phyloP scores from a whole-genome alignment of 768 basidiomycete species.

The Boletus speciosus region DNA sequence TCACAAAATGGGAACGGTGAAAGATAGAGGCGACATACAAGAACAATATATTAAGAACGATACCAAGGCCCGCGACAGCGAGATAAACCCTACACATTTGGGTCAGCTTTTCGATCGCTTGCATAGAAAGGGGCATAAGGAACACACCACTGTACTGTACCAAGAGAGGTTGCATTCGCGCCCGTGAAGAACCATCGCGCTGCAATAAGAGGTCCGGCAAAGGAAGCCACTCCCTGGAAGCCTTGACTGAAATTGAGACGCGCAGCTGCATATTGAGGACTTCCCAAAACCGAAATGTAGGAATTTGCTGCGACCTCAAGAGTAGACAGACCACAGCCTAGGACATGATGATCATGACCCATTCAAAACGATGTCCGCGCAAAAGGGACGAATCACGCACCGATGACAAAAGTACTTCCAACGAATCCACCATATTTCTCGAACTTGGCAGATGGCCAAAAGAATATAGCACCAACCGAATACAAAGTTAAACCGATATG shows the following conservation, averaged over 20 bases:
- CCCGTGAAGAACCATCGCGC: conserved; percentile 72
- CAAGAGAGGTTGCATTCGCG: conserved; percentile 55
- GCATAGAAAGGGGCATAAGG: neutral
- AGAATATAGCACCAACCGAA: conserved; percentile 67
- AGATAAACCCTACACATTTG: conserved; percentile 52
- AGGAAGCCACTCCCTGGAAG: conserved; percentile 73
- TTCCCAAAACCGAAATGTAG: conserved; percentile 69
- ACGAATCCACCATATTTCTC: conserved; percentile 70
- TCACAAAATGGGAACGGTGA: neutral
- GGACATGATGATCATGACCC: neutral
- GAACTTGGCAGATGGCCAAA: conserved; percentile 74
- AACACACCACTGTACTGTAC: conserved; percentile 62
- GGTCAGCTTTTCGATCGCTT: neutral
- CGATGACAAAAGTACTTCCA: conserved; percentile 68
- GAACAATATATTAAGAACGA: conserved; percentile 61
- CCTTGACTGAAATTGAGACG: conserved; percentile 79
- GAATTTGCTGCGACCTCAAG: conserved; percentile 77
- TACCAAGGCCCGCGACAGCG: conserved; percentile 59
- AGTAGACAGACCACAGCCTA: conserved; percentile 62
- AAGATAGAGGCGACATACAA: conserved; percentile 38
- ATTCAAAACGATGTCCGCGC: neutral
- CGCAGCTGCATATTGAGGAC: conserved; percentile 67
- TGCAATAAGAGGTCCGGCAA: conserved; percentile 72
- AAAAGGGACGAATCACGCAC: conserved; percentile 27
- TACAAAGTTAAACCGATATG: conserved; percentile 59